Evolutionary conservation across 2,329 filamentous ascomycete species (phyloP), one percentile per base, ranked within the genome.

Genomic region (Raffaelea ambrosiae): DNA sequence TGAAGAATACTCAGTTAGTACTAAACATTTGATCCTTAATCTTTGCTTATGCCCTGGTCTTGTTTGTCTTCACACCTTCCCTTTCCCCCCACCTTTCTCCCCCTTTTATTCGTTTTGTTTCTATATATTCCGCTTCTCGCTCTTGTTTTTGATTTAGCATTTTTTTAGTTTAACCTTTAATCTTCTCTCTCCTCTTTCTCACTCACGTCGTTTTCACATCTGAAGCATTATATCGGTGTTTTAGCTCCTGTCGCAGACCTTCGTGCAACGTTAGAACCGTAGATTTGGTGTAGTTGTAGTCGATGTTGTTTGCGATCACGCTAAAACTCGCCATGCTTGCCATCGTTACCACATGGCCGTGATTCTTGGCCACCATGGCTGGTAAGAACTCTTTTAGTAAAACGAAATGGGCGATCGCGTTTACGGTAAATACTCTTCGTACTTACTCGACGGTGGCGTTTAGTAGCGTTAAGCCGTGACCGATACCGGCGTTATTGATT

Each of bases 341-440:
- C 20, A 88, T 73, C 0, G 81, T 88, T 20, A 88, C 81, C 38
- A 88, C 62, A 72, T 85, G 85, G 51, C 85, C 84, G 65, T 88
- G 84, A 65, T 87, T 80, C 13, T 59, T 59, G 8, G 64, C 59
- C 45, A 83, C 63, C 73, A 89, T 84, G 54, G 66, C 60, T 0
- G 84, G 84, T 2, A 89, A 66, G 63, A 88, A 88, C 49, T 81
- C 74, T 58, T 79, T 76, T 19, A 48, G 31, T n/a, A 51, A 70
- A 74, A 81, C 68, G 79, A 86, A 13, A 5, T 40, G 48, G 3
- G 80, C 71, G 29, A 88, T 61, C 0, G 79, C 69, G 64, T 88
- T 89, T 56, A 88, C 80, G 50, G 81, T 79, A 61, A 88, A 86
- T 45, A 82, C 84, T 56, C 82, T 76, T 35, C 76, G 75, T 53